Evolutionary conservation across 2,329 filamentous ascomycete species (phyloP).

Genomic region (Colletotrichum karsti): DNA sequence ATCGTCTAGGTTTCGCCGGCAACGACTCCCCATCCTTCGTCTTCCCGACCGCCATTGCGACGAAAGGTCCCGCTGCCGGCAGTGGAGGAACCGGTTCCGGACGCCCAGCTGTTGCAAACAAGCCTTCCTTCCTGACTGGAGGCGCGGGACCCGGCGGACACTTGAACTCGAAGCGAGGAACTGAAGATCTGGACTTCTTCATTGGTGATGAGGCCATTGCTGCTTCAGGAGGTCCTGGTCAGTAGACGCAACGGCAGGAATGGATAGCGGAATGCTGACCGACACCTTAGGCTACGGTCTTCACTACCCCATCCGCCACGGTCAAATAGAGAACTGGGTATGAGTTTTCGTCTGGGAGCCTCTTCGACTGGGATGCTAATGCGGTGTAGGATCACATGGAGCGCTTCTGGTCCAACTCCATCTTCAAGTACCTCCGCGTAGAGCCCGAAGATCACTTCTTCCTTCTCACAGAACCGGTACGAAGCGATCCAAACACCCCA

Average conservation of each 20-base stretch:
- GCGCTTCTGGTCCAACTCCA: constrained; percentile 99
- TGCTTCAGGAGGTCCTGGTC: constrained; percentile 84
- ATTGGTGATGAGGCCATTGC: constrained; percentile 96
- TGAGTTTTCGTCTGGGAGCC: constrained; percentile 33
- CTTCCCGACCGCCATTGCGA: constrained; percentile 98
- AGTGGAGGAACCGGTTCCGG: constrained; percentile 83
- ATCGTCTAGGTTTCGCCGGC: constrained; percentile 85
- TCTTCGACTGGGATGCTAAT: constrained; percentile 36
- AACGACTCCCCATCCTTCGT: constrained; percentile 99
- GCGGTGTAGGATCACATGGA: constrained; percentile 90
- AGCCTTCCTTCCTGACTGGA: constrained; percentile 93
- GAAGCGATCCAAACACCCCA: constrained; percentile 38
- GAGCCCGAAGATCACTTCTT: constrained; percentile 99
- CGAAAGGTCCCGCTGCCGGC: constrained; percentile 80
- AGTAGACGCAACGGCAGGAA: constrained; percentile 32
- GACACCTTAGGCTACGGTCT: constrained; percentile 79
- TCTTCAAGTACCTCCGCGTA: constrained; percentile 98
- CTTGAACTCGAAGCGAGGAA: constrained; percentile 90
- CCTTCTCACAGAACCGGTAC: constrained; percentile 93
- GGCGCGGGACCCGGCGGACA: constrained; percentile 85
- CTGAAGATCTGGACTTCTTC: constrained; percentile 98
- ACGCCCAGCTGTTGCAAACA: constrained; percentile 89
- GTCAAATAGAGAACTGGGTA: constrained; percentile 99
- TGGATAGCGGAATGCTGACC: constrained; percentile 32
- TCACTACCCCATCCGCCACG: constrained; percentile 97